phyloP scores from a whole-genome alignment of 176 grass and related monocot species.

The Avena eriantha region DNA sequence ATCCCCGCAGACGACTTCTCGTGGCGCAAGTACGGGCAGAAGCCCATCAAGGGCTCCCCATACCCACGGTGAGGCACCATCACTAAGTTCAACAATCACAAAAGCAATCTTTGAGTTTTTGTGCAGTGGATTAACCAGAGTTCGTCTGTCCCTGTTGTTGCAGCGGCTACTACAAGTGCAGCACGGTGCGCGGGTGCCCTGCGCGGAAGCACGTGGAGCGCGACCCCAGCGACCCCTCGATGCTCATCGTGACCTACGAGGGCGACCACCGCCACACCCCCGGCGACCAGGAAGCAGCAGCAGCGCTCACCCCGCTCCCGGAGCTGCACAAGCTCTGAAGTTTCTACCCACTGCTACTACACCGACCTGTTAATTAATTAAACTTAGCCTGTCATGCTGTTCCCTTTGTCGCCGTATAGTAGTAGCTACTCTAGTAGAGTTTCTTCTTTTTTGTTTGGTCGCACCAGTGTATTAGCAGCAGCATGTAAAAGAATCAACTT shows the following conservation, averaged over 20 bases:
- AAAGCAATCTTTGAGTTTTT: neutral
- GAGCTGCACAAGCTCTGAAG: slow-evolving; percentile 34
- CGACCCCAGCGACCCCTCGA: slow-evolving; percentile 65
- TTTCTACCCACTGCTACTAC: no score
- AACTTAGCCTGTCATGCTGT: neutral
- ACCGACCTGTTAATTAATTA: neutral
- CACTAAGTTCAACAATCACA: neutral
- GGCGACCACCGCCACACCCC: slow-evolving; percentile 73
- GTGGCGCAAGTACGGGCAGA: slow-evolving; percentile 84
- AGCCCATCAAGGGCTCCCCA: slow-evolving; percentile 83
- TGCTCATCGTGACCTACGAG: slow-evolving; percentile 88
- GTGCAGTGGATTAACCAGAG: neutral
- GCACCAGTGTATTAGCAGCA: neutral
- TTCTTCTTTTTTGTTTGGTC: neutral
- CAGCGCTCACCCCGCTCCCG: neutral
- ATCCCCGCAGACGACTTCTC: slow-evolving; percentile 85
- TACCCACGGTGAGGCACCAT: slow-evolving; percentile 55
- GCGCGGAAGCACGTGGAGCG: slow-evolving; percentile 93
- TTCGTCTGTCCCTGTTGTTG: neutral
- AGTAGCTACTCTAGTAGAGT: neutral
- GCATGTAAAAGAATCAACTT: slow-evolving; percentile 1
- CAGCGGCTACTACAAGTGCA: slow-evolving; percentile 92
- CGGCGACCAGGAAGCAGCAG: slow-evolving; percentile 10
- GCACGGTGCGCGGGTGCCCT: slow-evolving; percentile 72
- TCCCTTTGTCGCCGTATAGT: neutral